phyloP scores from a whole-genome alignment of 257 asterid genomes.

The Osmanthus fragrans region DNA sequence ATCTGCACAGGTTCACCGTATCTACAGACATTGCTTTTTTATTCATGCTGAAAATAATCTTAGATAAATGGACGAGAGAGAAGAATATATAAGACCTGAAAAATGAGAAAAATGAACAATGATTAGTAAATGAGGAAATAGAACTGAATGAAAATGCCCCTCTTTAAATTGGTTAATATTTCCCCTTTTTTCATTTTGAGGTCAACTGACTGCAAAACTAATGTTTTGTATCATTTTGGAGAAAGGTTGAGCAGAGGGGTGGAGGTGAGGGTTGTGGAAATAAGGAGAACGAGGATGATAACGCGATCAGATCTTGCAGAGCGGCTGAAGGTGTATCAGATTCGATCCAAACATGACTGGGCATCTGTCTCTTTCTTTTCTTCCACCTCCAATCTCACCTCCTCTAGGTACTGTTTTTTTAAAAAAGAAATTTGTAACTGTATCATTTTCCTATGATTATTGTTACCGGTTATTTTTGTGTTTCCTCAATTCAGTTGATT shows the following conservation, averaged over 20 bases:
- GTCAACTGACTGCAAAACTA: too few relatives aligned
- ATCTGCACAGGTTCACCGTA: too few relatives aligned
- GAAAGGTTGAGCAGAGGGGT: slow-evolving; percentile 13
- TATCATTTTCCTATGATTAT: neutral
- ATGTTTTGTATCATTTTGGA: neutral
- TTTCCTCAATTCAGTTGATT: slow-evolving; percentile 5
- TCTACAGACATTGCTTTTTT: too few relatives aligned
- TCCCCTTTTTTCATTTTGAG: too few relatives aligned
- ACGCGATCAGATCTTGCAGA: slow-evolving; percentile 94
- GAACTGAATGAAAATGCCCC: too few relatives aligned
- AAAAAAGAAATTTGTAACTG: neutral
- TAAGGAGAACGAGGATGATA: slow-evolving; percentile 45
- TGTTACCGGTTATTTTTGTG: neutral
- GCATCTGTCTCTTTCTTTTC: slow-evolving; percentile 80
- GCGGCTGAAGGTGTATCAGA: slow-evolving; percentile 88
- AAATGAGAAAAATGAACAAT: too few relatives aligned
- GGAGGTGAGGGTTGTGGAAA: neutral
- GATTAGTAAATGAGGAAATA: too few relatives aligned
- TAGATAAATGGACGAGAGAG: too few relatives aligned
- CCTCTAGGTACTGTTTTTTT: slow-evolving; percentile 47
- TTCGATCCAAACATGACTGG: slow-evolving; percentile 88
- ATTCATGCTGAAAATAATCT: too few relatives aligned
- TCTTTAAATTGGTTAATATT: too few relatives aligned
- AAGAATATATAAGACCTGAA: too few relatives aligned
- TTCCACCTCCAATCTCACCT: slow-evolving; percentile 63